These are phyloP conservation scores for Mycena citricolor DNA, from an alignment of 1,284 basidiomycete species.

Conservation along the genomic window DNA sequence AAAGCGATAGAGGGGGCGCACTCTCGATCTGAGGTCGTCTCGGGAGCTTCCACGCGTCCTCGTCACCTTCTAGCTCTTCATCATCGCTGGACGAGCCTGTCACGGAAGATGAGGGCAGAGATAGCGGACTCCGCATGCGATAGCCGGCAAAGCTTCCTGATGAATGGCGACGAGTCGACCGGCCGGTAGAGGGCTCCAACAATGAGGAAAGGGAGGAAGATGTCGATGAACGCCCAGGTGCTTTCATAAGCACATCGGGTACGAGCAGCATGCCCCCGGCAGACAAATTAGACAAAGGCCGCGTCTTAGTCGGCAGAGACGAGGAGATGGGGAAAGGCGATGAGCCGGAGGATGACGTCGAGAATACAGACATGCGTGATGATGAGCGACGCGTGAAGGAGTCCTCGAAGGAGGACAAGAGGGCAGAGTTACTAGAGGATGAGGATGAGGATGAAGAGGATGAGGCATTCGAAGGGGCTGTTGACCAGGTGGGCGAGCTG, in stretches of 20 bases:
- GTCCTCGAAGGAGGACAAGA: conserved; percentile 30
- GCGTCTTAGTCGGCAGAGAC: conserved; percentile 38
- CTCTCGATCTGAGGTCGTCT: conserved; percentile 38
- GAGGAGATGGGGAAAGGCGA: conserved; percentile 19
- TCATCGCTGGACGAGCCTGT: conserved; percentile 9
- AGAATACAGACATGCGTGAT: conserved; percentile 26
- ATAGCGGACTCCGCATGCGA: conserved; percentile 17
- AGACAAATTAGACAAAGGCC: conserved; percentile 50
- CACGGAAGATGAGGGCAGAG: neutral
- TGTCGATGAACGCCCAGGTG: conserved; percentile 40
- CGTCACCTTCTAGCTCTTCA: conserved; percentile 29
- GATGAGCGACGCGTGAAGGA: conserved; percentile 29
- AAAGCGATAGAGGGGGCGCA: conserved; percentile 27
- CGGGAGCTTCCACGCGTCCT: conserved; percentile 1
- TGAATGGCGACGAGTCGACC: conserved; percentile 40
- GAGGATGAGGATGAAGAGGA: conserved; percentile 14
- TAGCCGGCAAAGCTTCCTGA: conserved; percentile 27
- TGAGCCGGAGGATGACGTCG: too few relatives aligned
- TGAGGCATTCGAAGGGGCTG: conserved; percentile 25
- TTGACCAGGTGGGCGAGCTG: conserved; percentile 29
- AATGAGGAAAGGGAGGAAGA: conserved; percentile 37
- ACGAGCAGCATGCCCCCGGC: conserved; percentile 68
- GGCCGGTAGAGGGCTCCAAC: conserved; percentile 20
- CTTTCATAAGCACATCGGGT: conserved; percentile 59
- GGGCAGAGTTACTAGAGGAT: conserved; percentile 14